Base-by-base conservation (phyloP, 495 filamentous ascomycete species). In the Aspergillus olivimuriae region DNA sequence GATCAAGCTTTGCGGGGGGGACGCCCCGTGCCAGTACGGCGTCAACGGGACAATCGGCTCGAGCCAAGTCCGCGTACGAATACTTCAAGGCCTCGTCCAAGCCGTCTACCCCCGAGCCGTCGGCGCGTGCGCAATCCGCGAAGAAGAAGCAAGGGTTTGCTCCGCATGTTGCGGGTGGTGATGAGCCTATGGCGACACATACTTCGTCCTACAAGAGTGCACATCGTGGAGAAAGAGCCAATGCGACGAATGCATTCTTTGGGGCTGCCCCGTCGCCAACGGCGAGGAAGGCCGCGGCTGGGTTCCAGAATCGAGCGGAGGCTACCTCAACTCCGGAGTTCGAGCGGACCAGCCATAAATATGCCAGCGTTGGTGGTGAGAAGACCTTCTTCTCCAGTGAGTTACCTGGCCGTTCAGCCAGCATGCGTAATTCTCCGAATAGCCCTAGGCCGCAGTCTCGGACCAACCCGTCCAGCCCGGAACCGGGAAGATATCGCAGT, bases 331-430 rank as follows among this genome's bases (percentile, higher is more conserved):
- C 58, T 10, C 62, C 69, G 8, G 69, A 69, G 2, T 59, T 59
- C 46, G 60, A 68, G 32, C 74, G 86, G 8, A 62, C 74, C 18
- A 80, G 86, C 43, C 84, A 81, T 6, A 78, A 82, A 0, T 92
- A 94, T 55, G 73, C 79, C 26, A 76, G 73, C 2, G 62, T 76
- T 21, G 76, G 79, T 39, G 86, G 86, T 12, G 88, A 92, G 55
- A 85, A 75, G 67, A 83, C 79, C 0, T 71, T 73, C 47, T 68
- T 80, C 44, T 61, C 61, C 5, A 69, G 62, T 47, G 60, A 68
- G 19, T 60, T 58, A 14, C 48, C 80, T 11, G 58, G 61, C 9
- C 66, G 72, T 32, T 70, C 74, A 18, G 48, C 65, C 1, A 75
- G 65, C 48, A 57, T 61, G 43, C 68, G 74, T n/a, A 61, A 66